Evolutionary conservation across 495 filamentous ascomycete genomes (phyloP), one percentile per base, ranked within the genome.

Genomic region (Penicillium steckii): DNA sequence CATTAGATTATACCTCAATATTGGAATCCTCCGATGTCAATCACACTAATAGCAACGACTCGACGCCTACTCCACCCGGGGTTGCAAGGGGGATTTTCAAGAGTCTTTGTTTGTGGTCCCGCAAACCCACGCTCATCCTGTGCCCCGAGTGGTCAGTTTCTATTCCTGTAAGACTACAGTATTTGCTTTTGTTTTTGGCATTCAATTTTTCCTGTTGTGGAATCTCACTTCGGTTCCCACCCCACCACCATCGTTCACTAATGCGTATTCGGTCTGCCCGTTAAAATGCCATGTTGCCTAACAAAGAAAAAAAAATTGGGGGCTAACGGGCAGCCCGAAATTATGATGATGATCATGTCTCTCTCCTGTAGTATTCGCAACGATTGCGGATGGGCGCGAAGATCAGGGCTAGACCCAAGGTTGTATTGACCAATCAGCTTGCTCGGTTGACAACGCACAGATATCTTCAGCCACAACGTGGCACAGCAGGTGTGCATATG

Each of bases 41-140:
- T 40, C 2, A 22, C 9, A 44, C 48, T 50, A 53, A 42, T 17
- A 17, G 30, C 27, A 52, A 55, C 56, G 43, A 48, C 51, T 41
- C 23, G 17, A 50, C 44, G 44, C 51, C 38, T 44, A 38, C 46
- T 50, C 51, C 43, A 46, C 50, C 46, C 26, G 19, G 21, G 4
- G 23, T 54, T 44, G 56, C 35, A 59, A 59, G 51, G 51, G 51
- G 56, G 30, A 50, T 8, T 30, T 21, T 48, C 17, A 9, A 38
- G 23, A 51, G 26, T 44, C 46, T 53, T 50, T 47, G 54, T 49
- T 58, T 58, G 55, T 43, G 40, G 29, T 37, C 48, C 37, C 48
- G 17, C 19, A 18, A 22, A 30, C 19, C 33, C 24, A 19, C 37
- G 17, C 25, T 24, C 46, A 22, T 43, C 29, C 52, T 23, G 38